Evolutionary conservation across 1,139 yeast species (phyloP).

Genomic region (Wickerhamiella pararugosa): DNA sequence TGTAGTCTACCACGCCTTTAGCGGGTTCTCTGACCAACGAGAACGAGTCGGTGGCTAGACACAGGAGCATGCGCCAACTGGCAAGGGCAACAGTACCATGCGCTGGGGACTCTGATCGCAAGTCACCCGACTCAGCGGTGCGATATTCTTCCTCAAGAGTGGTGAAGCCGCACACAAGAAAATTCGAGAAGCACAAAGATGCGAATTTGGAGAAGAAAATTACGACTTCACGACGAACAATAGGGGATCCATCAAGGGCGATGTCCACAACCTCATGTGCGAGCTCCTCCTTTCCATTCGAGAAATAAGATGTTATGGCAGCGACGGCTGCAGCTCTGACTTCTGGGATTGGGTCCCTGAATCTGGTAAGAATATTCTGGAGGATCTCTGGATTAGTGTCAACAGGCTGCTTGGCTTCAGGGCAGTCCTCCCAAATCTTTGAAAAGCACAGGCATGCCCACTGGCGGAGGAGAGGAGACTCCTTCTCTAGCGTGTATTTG

Average conservation of each 20-base stretch:
- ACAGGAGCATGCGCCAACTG: conserved; percentile 72
- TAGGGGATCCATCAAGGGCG: conserved; percentile 74
- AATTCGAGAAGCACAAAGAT: conserved; percentile 52
- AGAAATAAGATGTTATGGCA: conserved; percentile 58
- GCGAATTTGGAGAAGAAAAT: conserved; percentile 66
- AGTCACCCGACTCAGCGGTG: conserved; percentile 49
- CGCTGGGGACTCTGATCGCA: conserved; percentile 34
- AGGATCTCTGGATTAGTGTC: conserved; percentile 27
- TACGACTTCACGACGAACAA: conserved; percentile 75
- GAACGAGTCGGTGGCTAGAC: conserved; percentile 81
- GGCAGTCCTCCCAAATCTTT: conserved; percentile 58
- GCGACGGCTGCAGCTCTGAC: conserved; percentile 74
- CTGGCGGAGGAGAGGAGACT: conserved; percentile 74
- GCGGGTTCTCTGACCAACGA: conserved; percentile 66
- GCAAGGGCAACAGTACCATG: conserved; percentile 81
- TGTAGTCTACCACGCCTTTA: conserved; percentile 58
- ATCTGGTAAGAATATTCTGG: conserved; percentile 38
- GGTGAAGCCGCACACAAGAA: conserved; percentile 75
- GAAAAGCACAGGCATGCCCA: conserved; percentile 79
- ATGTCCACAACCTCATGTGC: conserved; percentile 30
- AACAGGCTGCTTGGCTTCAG: conserved; percentile 51
- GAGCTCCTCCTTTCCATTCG: conserved; percentile 26
- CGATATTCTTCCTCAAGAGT: conserved; percentile 73
- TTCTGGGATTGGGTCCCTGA: conserved; percentile 88
- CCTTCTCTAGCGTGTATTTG: conserved; percentile 52